Conservation (phyloP, 768 basidiomycete genomes). For the Suillus subaureus region DNA sequence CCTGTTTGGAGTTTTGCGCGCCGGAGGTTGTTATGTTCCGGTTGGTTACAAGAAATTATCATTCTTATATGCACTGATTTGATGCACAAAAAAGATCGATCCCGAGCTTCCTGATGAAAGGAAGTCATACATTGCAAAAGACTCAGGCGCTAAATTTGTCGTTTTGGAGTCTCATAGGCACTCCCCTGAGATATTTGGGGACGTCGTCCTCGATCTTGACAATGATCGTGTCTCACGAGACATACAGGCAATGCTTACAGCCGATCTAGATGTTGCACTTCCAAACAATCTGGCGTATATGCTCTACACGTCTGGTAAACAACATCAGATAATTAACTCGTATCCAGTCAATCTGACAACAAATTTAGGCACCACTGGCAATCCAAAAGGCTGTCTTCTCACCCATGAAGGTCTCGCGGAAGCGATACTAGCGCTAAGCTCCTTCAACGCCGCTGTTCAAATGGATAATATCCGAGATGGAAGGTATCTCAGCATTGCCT, state of each 20-base stretch:
- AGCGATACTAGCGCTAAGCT: slow-evolving; percentile 33
- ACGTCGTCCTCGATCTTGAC: slow-evolving; percentile 22
- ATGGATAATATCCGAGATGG: slow-evolving; percentile 29
- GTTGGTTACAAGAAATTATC: slow-evolving; percentile 29
- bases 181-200: slow-evolving; percentile 20
- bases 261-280: slow-evolving; percentile 31
- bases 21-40: slow-evolving; percentile 55
- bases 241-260: slow-evolving; percentile 31
- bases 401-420: slow-evolving; percentile 37
- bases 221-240: slow-evolving; percentile 24
- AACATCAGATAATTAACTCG: neutral
- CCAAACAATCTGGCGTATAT: slow-evolving; percentile 43
- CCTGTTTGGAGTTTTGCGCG: slow-evolving; percentile 46
- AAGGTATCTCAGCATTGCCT: slow-evolving; percentile 45
- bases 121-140: slow-evolving; percentile 45
- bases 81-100: slow-evolving; percentile 41
- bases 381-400: slow-evolving; percentile 52
- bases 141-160: slow-evolving; percentile 45
- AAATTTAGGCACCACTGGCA: slow-evolving; percentile 48
- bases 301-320: slow-evolving; percentile 51
- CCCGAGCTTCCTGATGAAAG: slow-evolving; percentile 50
- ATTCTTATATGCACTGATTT: slow-evolving; percentile 7
- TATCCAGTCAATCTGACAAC: neutral
- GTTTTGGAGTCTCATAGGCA: slow-evolving; percentile 32
- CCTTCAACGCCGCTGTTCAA: slow-evolving; percentile 22